These are phyloP conservation scores for Phyllosticta paracitricarpa DNA, from an alignment of 2,329 filamentous ascomycete genomes.

Conservation along the genomic window DNA sequence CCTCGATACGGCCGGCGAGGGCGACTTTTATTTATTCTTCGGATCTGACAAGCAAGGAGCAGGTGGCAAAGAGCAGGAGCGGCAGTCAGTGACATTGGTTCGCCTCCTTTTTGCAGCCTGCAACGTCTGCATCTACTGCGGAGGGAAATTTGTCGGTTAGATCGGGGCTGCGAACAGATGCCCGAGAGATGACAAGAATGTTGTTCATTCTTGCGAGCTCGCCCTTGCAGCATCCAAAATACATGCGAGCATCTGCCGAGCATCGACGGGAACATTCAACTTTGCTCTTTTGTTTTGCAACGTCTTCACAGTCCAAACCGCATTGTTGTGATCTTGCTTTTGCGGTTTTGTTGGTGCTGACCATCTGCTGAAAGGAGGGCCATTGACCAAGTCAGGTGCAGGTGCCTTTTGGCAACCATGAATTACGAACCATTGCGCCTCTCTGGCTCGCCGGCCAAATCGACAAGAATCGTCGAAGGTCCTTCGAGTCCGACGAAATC, in stretches of 20 bases:
- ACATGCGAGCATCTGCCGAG: not conserved
- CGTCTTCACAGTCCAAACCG: not conserved
- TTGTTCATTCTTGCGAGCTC: not conserved
- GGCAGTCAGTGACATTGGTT: conserved; percentile 16
- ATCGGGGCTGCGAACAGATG: not conserved
- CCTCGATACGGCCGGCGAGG: not conserved
- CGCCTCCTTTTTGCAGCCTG: conserved; percentile 24
- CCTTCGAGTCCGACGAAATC: conserved; percentile 24
- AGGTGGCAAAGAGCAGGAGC: not conserved
- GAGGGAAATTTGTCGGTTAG: conserved; percentile 24
- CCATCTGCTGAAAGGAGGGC: not conserved
- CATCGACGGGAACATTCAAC: not conserved
- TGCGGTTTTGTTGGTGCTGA: not conserved
- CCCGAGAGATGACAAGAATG: not conserved
- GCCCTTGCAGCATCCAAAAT: not conserved
- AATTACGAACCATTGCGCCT: conserved; percentile 8
- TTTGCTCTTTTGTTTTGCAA: not conserved
- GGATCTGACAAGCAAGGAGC: conserved; percentile 4
- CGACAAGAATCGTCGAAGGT: conserved; percentile 21
- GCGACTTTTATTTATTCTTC: not conserved
- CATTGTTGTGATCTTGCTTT: not conserved
- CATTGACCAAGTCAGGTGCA: not conserved
- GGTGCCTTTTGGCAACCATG: not conserved
- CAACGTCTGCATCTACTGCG: conserved; percentile 29
- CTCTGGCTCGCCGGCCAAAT: conserved; percentile 12